phyloP scores from a whole-genome alignment of 164 flowering plant genomes.

The Annona cherimola region DNA sequence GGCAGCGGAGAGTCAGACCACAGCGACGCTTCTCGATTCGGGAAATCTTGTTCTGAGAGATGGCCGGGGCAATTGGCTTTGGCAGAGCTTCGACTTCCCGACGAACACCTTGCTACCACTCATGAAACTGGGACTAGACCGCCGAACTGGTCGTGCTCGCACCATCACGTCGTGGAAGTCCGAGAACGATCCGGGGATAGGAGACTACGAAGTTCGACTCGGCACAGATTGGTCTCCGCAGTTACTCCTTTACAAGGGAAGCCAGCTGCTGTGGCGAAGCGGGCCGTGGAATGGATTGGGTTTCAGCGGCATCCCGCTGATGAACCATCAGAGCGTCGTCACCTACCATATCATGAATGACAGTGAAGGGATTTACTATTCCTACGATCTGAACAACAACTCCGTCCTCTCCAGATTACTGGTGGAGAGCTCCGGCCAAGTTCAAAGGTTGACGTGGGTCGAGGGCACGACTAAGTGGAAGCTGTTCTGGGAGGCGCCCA shows the following conservation, averaged over 20 bases:
- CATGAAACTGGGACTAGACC: slow-evolving; percentile 26
- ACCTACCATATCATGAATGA: slow-evolving; percentile 18
- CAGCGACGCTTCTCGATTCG: slow-evolving; percentile 29
- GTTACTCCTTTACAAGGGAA: slow-evolving; percentile 9
- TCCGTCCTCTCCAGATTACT: slow-evolving; percentile 31
- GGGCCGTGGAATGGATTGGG: slow-evolving; percentile 63
- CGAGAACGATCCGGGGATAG: slow-evolving; percentile 37
- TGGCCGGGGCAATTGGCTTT: neutral
- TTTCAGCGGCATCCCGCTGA: slow-evolving; percentile 60
- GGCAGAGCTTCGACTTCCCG: slow-evolving; percentile 13
- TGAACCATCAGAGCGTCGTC: slow-evolving; percentile 16
- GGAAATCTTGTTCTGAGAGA: slow-evolving; percentile 46
- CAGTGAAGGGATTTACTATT: slow-evolving; percentile 31
- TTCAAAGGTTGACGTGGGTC: slow-evolving; percentile 21
- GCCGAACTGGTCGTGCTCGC: slow-evolving; percentile 10
- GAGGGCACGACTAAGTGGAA: neutral
- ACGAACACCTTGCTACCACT: slow-evolving; percentile 26
- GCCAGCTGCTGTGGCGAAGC: slow-evolving; percentile 19
- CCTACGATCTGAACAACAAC: slow-evolving; percentile 13
- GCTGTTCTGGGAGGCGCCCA: slow-evolving; percentile 13
- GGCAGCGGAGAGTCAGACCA: slow-evolving; percentile 1
- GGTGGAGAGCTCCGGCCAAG: slow-evolving; percentile 15
- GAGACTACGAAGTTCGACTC: slow-evolving; percentile 27
- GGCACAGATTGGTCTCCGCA: slow-evolving; percentile 35
- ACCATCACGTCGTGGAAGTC: slow-evolving; percentile 30